These are phyloP conservation scores for Coemansia sp. DNA, from an alignment of 192 early-diverging fungal genomes.

Conservation along the genomic window DNA sequence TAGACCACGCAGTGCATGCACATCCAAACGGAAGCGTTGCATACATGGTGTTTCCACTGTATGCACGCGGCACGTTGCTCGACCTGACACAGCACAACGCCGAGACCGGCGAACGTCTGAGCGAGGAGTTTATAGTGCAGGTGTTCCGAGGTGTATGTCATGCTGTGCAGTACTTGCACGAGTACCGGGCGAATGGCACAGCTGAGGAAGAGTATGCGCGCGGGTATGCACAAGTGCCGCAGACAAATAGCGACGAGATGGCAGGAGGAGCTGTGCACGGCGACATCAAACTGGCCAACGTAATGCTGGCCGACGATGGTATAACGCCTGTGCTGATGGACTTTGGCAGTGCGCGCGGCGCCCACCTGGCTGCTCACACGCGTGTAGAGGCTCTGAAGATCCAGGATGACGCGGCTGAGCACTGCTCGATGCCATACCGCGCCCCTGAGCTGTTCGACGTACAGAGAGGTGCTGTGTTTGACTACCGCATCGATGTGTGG, in stretches of 20 bases:
- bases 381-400: slow-evolving; percentile 63
- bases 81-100: slow-evolving; percentile 58
- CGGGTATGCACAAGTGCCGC: neutral
- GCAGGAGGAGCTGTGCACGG: slow-evolving; percentile 55
- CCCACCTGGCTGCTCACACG: slow-evolving; percentile 57
- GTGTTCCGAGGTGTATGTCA: slow-evolving; percentile 63
- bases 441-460: slow-evolving; percentile 83
- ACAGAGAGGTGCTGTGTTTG: slow-evolving; percentile 58
- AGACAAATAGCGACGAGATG: slow-evolving; percentile 27
- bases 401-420: slow-evolving; percentile 70
- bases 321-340: slow-evolving; percentile 73
- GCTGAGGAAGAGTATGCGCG: neutral
- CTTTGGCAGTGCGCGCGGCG: slow-evolving; percentile 67
- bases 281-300: slow-evolving; percentile 77
- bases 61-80: slow-evolving; percentile 57
- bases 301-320: slow-evolving; percentile 66
- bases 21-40: slow-evolving; percentile 33
- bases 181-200: slow-evolving; percentile 24
- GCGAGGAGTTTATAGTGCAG: slow-evolving; percentile 59
- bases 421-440: slow-evolving; percentile 72
- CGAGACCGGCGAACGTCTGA: slow-evolving; percentile 53
- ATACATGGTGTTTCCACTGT: slow-evolving; percentile 73
- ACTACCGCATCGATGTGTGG: slow-evolving; percentile 79
- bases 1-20: slow-evolving; percentile 33
- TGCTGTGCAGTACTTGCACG: slow-evolving; percentile 60